Percentiles rank a stretch among this genome's conserved stretches.
Evolutionary conservation across 768 basidiomycete species (phyloP).

Genomic region (Russula emetica): DNA sequence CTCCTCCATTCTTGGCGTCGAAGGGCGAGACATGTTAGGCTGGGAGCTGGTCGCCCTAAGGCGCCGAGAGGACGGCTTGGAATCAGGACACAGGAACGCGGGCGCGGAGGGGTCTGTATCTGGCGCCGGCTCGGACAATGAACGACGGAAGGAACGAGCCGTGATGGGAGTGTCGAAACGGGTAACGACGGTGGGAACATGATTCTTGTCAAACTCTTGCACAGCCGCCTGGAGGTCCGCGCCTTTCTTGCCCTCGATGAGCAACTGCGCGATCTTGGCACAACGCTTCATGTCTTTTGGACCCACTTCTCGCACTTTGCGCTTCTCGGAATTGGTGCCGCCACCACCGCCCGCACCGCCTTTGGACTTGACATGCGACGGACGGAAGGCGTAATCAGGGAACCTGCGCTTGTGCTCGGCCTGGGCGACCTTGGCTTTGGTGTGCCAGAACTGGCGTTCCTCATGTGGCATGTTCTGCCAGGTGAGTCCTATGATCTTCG

Average conservation of each 20-base stretch:
- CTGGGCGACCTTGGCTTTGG: conserved; percentile 65
- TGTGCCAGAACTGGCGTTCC: conserved; percentile 75
- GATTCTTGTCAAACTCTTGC: conserved; percentile 43
- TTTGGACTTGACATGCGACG: conserved; percentile 48
- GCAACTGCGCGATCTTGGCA: conserved; percentile 60
- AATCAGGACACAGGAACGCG: conserved; percentile 19
- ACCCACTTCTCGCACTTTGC: conserved; percentile 57
- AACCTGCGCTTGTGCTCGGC: conserved; percentile 73
- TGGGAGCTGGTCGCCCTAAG: conserved; percentile 28
- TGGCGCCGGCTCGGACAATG: conserved; percentile 52
- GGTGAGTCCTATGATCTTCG: conserved; percentile 79
- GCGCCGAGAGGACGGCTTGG: conserved; percentile 21
- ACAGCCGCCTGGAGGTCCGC: conserved; percentile 37
- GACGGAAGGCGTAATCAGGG: conserved; percentile 72
- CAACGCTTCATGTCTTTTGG: conserved; percentile 61
- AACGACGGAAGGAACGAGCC: conserved; percentile 63
- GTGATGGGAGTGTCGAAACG: conserved; percentile 72
- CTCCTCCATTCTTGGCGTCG: conserved; percentile 9
- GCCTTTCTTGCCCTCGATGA: conserved; percentile 43
- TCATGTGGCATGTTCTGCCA: conserved; percentile 75
- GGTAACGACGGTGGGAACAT: conserved; percentile 58
- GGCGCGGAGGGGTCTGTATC: conserved; percentile 37
- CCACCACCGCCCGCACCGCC: conserved; percentile 20
- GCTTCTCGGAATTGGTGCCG: conserved; percentile 42
- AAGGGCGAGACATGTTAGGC: conserved; percentile 21